Conservation (phyloP, 2,329 filamentous ascomycete species). For the Fusarium pseudocircinatum region DNA sequence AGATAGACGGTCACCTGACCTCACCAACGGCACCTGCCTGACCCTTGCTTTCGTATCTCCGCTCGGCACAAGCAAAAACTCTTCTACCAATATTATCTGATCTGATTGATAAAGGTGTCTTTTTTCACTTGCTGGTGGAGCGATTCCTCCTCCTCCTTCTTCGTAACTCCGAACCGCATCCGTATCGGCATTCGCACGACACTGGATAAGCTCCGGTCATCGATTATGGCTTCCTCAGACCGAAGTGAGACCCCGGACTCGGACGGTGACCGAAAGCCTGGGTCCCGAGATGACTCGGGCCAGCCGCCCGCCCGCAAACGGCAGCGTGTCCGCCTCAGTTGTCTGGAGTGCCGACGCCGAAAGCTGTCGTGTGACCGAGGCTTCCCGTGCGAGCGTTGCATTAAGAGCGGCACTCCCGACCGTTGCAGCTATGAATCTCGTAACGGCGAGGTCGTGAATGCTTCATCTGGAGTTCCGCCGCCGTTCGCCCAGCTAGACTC, state of each 20-base stretch:
- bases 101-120: conserved; percentile 53
- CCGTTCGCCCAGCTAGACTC: conserved; percentile 55
- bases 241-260: conserved; percentile 54
- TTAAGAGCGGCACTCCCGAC: conserved; percentile 69
- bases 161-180: conserved; percentile 50
- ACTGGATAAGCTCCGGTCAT: conserved; percentile 26
- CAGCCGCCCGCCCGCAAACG: conserved; percentile 61
- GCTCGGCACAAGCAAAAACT: conserved; percentile 45
- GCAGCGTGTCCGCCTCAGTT: conserved; percentile 68
- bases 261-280: conserved; percentile 44
- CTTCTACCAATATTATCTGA: conserved; percentile 49
- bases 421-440: conserved; percentile 69
- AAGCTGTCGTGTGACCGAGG: conserved; percentile 71
- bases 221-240: conserved; percentile 43
- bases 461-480: conserved; percentile 57
- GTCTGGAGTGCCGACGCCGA: conserved; percentile 67
- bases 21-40: neutral
- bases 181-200: conserved; percentile 33
- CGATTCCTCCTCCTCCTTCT: conserved; percentile 36
- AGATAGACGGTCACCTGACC: conserved; percentile 11
- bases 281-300: conserved; percentile 44
- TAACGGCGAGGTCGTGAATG: conserved; percentile 60
- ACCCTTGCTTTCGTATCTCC: conserved; percentile 46
- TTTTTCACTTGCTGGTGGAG: conserved; percentile 42
- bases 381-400: conserved; percentile 69